Evolutionary conservation across 768 basidiomycete species (phyloP), one percentile per base, ranked within the genome.

Genomic region (Chalciporus pseudorubinellus): DNA sequence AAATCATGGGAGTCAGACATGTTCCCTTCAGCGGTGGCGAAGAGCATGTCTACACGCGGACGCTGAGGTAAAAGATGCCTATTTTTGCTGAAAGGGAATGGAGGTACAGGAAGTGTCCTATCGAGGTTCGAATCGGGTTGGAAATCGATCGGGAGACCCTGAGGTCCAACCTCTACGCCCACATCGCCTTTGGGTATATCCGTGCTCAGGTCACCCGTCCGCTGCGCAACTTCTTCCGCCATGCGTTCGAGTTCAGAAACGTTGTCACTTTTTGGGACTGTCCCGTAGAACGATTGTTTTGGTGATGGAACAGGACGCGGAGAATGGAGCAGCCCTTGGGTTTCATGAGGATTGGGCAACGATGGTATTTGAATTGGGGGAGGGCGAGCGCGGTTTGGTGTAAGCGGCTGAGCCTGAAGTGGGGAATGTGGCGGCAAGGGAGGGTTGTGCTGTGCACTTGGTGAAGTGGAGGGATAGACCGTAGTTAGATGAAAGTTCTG

Each of bases 161-260:
- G 61, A 31, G 65, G 51, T 48, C 60, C 59, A 26, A 26, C 43
- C 13, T 48, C 53, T 61, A 46, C 56, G 48, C 53, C 51, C 34
- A 53, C 60, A 60, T 59, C 52, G 66, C 56, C 57, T 53, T 59
- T 39, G 3, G 55, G 57, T 13, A 59, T 47, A 56, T 64, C 59
- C 45, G 49, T 53, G 41, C 66, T 68, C 48, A 69, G 58, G 55
- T 73, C 60, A 19, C 51, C 42, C 8, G 55, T 58, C 19, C 57
- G 56, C 46, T 55, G 60, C 16, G 62, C 76, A 1, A 79, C 82
- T 50, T 78, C 78, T 28, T 81, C 84, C 0, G 85, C 89, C 75
- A 92, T 82, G 65, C 78, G 76, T 69, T 92, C 90, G 46, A 92
- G 73, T 53, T 77, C 73, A 52, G 81, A 80, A 7, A 92, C 87